phyloP scores from a whole-genome alignment of 305 asterid genomes.

The Fraxinus sp. region DNA sequence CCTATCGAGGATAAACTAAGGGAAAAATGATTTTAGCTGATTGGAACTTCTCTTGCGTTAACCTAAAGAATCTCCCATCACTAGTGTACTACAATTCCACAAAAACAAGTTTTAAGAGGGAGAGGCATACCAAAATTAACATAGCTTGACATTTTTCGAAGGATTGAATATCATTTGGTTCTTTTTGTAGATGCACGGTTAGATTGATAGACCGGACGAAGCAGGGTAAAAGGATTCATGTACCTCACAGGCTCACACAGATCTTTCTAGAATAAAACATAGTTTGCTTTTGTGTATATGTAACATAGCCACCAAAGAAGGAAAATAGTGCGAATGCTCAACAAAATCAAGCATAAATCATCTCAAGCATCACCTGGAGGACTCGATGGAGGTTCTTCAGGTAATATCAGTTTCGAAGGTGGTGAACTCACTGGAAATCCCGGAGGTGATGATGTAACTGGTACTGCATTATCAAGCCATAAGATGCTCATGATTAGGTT shows the following conservation, averaged over 20 bases:
- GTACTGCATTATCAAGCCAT: conserved; percentile 30
- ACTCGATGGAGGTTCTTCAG: conserved; percentile 49
- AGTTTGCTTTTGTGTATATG: background rate
- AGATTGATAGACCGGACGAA: background rate
- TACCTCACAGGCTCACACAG: background rate
- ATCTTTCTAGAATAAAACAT: background rate
- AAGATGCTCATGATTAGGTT: conserved; percentile 1
- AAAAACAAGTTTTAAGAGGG: background rate
- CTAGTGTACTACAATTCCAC: background rate
- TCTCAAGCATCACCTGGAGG: conserved; percentile 60
- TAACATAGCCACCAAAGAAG: background rate
- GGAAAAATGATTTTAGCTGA: background rate
- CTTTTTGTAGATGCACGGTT: background rate
- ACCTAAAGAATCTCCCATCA: background rate
- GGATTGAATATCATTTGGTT: background rate
- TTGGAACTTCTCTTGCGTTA: background rate
- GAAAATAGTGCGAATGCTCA: background rate
- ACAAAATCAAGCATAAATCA: conserved; percentile 15
- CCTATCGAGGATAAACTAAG: background rate
- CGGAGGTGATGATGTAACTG: conserved; percentile 43
- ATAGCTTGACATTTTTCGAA: background rate
- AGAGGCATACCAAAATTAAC: background rate
- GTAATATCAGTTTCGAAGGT: conserved; percentile 33
- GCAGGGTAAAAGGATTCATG: background rate
- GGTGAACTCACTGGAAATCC: conserved; percentile 39